Evolutionary conservation across 441 rosid genomes (phyloP), one percentile per base, ranked within the genome.

Genomic region (Theobroma grandiflorum): DNA sequence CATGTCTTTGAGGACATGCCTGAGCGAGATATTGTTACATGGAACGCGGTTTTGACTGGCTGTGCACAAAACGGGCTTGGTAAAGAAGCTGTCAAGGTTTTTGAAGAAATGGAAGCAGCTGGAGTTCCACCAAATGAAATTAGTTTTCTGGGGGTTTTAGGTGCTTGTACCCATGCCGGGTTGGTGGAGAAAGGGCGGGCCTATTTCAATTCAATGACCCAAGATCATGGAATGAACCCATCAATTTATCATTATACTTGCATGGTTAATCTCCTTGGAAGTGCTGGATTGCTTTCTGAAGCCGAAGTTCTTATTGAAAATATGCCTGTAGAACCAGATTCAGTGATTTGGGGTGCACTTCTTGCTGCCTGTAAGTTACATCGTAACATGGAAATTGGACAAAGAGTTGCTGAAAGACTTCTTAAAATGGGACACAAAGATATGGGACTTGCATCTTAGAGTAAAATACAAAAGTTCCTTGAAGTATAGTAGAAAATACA

Each of bases 261-360:
- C 78, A 84, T 86, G 87, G 81, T 84, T 68, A 87, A 86, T 82
- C 78, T 82, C 38, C 76, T 86, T 59, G 84, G 89, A 72, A 82
- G 87, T 42, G 87, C 84, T 5, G 89, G 89, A 50, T 3, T 64
- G 57, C 63, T 77, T 77, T 43, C 73, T 38, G 89, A 86, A 42
- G 87, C 87, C 33, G 85, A 86, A 79, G 73, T 70, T 67, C 43
- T 86, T 59, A 53, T 84, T 1, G 67, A 55, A 65, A 58, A 73
- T 12, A 86, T 86, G 85, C 85, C 84, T 1, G 42, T 79, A 9
- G 79, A 72, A 31, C 63, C 86, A 0, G 83, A 73, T 76, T 81
- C 61, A 50, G 82, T 77, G 50, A 42, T 85, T 20, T 82, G 85
- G 84, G 80, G 85, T 35, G 86, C 89, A 37, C 81, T 83, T 71